A percentile compares a stretch with the other conserved stretches of the same genome.
Conservation (phyloP, 306 rosid species). For the Cucumis melo region DNA sequence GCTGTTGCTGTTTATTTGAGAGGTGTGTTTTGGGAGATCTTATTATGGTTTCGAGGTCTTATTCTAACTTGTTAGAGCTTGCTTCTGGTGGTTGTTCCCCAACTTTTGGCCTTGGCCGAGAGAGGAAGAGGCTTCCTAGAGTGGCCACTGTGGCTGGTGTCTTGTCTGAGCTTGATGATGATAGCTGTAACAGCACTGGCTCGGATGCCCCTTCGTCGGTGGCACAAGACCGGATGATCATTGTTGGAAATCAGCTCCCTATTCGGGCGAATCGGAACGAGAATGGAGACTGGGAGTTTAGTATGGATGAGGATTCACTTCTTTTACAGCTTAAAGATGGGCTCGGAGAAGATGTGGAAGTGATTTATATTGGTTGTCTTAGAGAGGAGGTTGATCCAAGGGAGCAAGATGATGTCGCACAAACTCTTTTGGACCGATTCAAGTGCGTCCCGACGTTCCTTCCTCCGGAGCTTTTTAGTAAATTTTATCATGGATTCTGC, state of each 20-base stretch:
- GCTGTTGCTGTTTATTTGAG: not conserved
- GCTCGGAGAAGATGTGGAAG: constrained; percentile 74
- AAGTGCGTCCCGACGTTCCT: constrained; percentile 76
- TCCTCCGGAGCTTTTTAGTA: constrained; percentile 61
- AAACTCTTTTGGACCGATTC: constrained; percentile 54
- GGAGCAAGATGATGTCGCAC: constrained; percentile 84
- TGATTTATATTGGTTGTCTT: constrained; percentile 67
- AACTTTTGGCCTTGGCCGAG: constrained; percentile 44
- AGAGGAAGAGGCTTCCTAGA: constrained; percentile 66
- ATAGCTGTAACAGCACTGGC: constrained; percentile 43
- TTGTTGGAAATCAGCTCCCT: constrained; percentile 86
- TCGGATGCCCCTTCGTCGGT: constrained; percentile 75
- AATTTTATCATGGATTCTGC: constrained; percentile 88
- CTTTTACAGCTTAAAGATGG: constrained; percentile 87
- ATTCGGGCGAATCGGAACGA: constrained; percentile 31
- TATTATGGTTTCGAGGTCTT: constrained; percentile 76
- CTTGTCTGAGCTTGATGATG: constrained; percentile 71
- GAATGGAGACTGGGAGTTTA: constrained; percentile 49
- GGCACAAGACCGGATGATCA: constrained; percentile 66
- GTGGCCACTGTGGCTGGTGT: constrained; percentile 81
- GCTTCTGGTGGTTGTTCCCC: constrained; percentile 55
- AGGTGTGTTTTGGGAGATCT: not conserved
- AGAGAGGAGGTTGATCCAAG: constrained; percentile 52
- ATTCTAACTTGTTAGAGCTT: constrained; percentile 74
- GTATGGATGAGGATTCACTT: constrained; percentile 86